Evolutionary conservation across 192 early-diverging fungal genomes (phyloP), one percentile per base, ranked within the genome.

Genomic region (Podila epigama): DNA sequence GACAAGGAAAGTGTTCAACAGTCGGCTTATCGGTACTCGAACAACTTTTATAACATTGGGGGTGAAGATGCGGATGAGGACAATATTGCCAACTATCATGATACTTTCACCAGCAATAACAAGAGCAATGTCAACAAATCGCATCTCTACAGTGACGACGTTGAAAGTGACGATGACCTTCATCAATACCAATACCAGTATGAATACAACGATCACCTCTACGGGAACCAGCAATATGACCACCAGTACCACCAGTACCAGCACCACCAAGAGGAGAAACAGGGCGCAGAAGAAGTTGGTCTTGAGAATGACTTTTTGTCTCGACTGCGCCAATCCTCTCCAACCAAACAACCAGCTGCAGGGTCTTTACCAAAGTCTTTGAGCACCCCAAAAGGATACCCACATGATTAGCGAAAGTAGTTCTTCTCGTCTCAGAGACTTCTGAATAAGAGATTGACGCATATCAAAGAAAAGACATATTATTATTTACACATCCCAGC

Each of bases 391-490:
- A n/a, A 48, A 48, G 44, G 66, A 77, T 77, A 77, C 73, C 73
- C 73, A 55, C 27, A 51, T 22, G 7, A 67, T 67, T 63, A 65
- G 58, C 20, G 71, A 75, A 41, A 62, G 65, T 51, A 75, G 71
- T 33, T 58, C 71, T 4, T 68, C 54, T 1, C 64, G 71, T 0
- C 29, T 75, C 31, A 63, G 58, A 29, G 65, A 77, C 36, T 77
- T 68, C 32, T n/a, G 73, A 77, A 56, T 66, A 68, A 27, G 54
- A 68, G 73, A 77, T 77, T 53, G 73, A 77, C 15, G 73, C n/a
- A 77, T 54, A 77, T 77, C 44, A 66, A 77, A 41, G n/a, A n/a
- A n/a, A n/a, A n/a, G n/a, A n/a, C n/a, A n/a, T n/a, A n/a, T n/a
- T n/a, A n/a, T n/a, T n/a, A n/a, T n/a, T n/a, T n/a, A n/a, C n/a